Conservation (phyloP, 2,329 filamentous ascomycete species). For the Ophiostoma novo-ulmi region DNA sequence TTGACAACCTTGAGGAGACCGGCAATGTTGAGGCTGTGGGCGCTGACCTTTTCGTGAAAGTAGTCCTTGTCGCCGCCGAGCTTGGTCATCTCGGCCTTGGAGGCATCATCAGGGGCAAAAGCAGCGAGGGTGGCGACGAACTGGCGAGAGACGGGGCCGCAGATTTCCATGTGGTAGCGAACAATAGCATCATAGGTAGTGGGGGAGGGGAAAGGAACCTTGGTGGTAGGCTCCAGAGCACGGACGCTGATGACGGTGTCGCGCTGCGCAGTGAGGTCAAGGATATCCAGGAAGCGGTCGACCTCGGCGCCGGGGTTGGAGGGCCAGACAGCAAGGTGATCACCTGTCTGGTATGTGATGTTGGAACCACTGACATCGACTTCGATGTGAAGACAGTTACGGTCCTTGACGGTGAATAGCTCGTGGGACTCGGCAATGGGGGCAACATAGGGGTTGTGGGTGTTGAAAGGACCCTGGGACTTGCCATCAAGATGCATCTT, state of each 20-base stretch:
- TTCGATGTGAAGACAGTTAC: conserved; percentile 96
- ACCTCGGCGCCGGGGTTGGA: conserved; percentile 91
- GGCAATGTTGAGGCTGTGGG: conserved; percentile 82
- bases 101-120: conserved; percentile 78
- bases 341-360: conserved; percentile 88
- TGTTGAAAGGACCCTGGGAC: conserved; percentile 85
- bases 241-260: conserved; percentile 82
- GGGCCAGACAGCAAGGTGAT: conserved; percentile 96
- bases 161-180: conserved; percentile 95
- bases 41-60: conserved; percentile 79
- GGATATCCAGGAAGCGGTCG: conserved; percentile 76
- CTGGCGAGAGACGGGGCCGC: conserved; percentile 91
- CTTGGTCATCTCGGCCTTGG: conserved; percentile 81
- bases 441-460: conserved; percentile 94
- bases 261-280: conserved; percentile 71
- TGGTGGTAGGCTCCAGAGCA: conserved; percentile 87
- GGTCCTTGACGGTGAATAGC: conserved; percentile 79
- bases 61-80: conserved; percentile 92
- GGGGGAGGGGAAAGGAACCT: conserved; percentile 94
- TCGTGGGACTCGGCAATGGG: conserved; percentile 88
- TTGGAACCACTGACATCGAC: conserved; percentile 86
- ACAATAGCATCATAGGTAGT: conserved; percentile 92
- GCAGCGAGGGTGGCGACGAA: conserved; percentile 81
- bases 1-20: conserved; percentile 71
- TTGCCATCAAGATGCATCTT: conserved; percentile 86